Percentiles rank a stretch among this genome's conserved stretches.
Conservation (phyloP, 257 asterid genomes). For the Solanum chiquidenum region DNA sequence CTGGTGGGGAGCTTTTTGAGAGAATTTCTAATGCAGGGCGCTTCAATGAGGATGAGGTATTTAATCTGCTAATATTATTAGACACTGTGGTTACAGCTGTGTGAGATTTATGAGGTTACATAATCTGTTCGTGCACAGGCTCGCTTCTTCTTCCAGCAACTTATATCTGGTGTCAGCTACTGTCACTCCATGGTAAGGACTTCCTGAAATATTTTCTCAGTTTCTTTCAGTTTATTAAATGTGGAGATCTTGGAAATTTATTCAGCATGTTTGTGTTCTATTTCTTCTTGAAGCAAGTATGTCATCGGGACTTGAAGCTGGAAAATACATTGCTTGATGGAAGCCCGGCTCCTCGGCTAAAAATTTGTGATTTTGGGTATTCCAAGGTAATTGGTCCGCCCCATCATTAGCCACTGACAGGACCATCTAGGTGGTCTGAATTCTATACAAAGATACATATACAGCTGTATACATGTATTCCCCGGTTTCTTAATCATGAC, state of each 20-base stretch:
- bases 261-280: conserved; percentile 4
- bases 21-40: conserved; percentile 81
- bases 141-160: conserved; percentile 86
- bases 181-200: conserved; percentile 70
- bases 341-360: conserved; percentile 83
- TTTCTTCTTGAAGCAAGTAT: conserved; percentile 56
- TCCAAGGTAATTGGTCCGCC: conserved; percentile 47
- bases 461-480: background rate
- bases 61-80: background rate
- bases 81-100: background rate
- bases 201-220: background rate
- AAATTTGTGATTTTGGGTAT: conserved; percentile 91
- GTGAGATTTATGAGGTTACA: background rate
- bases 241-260: background rate
- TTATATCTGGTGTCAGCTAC: conserved; percentile 92
- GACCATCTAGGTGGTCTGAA: background rate
- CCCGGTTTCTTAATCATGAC: background rate
- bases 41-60: conserved; percentile 87
- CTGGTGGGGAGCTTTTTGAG: conserved; percentile 91
- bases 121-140: conserved; percentile 36
- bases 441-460: background rate
- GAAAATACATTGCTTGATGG: conserved; percentile 87
- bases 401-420: background rate
- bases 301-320: conserved; percentile 85
- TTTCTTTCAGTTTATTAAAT: background rate